Evolutionary conservation across 2,329 filamentous ascomycete species (phyloP).

Genomic region (Fusarium beomiforme): DNA sequence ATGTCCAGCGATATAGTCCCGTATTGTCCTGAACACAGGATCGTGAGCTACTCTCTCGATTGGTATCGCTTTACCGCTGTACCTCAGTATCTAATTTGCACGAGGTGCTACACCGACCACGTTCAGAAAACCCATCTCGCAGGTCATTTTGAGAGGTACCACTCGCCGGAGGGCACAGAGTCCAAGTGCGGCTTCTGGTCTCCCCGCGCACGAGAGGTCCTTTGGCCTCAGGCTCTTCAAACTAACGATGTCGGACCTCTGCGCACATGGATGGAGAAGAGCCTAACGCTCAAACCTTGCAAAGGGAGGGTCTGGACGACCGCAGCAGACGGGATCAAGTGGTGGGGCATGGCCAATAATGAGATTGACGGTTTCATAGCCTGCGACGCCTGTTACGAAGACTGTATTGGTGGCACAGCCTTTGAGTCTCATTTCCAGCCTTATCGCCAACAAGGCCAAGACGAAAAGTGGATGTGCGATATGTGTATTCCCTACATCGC

Average conservation of each 20-base stretch:
- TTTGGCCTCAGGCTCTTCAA: constrained; percentile 48
- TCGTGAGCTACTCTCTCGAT: constrained; percentile 43
- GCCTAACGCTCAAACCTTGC: constrained; percentile 44
- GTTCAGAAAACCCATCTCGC: constrained; percentile 47
- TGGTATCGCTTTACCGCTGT: constrained; percentile 46
- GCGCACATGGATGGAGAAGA: constrained; percentile 43
- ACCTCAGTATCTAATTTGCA: constrained; percentile 52
- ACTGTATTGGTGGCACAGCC: constrained; percentile 41
- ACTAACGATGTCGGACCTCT: constrained; percentile 40
- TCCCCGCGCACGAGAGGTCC: constrained; percentile 46
- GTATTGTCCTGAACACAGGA: constrained; percentile 44
- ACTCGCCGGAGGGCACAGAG: constrained; percentile 41
- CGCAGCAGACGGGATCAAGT: constrained; percentile 43
- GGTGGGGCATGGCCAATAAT: constrained; percentile 44
- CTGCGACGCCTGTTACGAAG: constrained; percentile 53
- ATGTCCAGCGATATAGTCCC: constrained; percentile 35
- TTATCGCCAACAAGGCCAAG: constrained; percentile 35
- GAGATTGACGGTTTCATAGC: constrained; percentile 48
- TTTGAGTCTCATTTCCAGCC: constrained; percentile 47
- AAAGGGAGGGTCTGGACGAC: constrained; percentile 37
- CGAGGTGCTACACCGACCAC: constrained; percentile 53
- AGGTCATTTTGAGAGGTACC: constrained; percentile 42
- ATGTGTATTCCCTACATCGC: constrained; percentile 41
- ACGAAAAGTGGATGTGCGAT: constrained; percentile 49
- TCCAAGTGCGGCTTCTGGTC: constrained; percentile 47